Evolutionary conservation across 768 basidiomycete genomes (phyloP), one percentile per base, ranked within the genome.

Genomic region (Lactarius trivialis): DNA sequence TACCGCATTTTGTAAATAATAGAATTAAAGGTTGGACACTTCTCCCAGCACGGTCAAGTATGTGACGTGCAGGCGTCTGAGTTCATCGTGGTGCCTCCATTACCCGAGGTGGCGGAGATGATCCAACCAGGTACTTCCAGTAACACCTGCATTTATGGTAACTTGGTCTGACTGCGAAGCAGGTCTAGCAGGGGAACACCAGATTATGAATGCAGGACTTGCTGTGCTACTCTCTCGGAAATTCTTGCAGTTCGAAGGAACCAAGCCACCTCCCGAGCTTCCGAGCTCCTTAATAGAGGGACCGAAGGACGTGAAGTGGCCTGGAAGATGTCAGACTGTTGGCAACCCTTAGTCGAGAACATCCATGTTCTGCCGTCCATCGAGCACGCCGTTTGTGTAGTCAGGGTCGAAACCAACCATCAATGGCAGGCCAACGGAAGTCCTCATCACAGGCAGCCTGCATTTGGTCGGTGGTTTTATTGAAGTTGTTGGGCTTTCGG

Each of bases 381-480:
- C 56, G 86, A 98, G 71, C 88, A 98, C 70, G 93, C 95, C 5
- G 78, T 98, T n/a, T 77, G 79, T 34, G 69, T 83, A 28, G 81
- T 93, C 4, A 79, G 85, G 14, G 68, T 73, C 3, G 69, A 83
- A 6, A 60, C 51, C n/a, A n/a, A n/a, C n/a, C 15, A 64, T 70
- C 4, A 67, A 71, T 2, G 66, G 71, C 41, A 67, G 67, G 45
- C 69, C 74, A 1, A 72, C 75, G 14, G 79, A 88, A 60, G 84
- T 93, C n/a, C 78, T 99, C 17, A 93, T 96, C 7, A 81, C 93
- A 3, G 97, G 97, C 4, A 97, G 93, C 73, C 72, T 99, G 65
- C 95, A 95, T 75, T 81, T 99, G 17, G 86, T 98, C 7, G 97
- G 97, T 21, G 97, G 97, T 2, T 78, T 94, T 12, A 88, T 98